Evolutionary conservation across 176 grass and related monocot genomes (phyloP), one percentile per base, ranked within the genome.

Genomic region (Panicum miliaceum): DNA sequence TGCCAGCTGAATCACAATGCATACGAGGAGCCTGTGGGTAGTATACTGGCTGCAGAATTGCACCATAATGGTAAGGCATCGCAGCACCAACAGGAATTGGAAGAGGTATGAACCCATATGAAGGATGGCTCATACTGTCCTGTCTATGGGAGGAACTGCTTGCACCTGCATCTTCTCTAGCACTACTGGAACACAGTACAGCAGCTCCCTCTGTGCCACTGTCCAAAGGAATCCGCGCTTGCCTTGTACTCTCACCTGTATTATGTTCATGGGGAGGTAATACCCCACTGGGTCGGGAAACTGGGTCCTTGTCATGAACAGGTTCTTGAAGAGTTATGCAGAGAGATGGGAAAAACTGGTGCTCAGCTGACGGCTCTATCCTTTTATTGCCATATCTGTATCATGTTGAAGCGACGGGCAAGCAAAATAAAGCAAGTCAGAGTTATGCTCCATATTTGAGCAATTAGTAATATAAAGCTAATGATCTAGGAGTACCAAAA

Each of bases 341-440:
- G 59, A 86, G 65, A 57, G 87, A 72, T 37, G 89, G 91, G 57
- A 66, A 54, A 66, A 78, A 87, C 9, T 82, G 84, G 62, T 73
- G 74, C 64, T 85, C 68, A 42, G 68, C 59, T 90, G 93, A 88
- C 46, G 80, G 40, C 52, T 86, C 86, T 43, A 88, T 81, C 78
- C 73, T 89, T 77, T 84, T 96, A 85, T 95, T 83, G 50, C 88
- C 88, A 84, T 99, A 99, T 86, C 93, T 99, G 88, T 80, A 70
- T 37, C 16, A 74, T 85, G 54, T 82, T 64, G 25, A 65, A 40
- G 83, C 47, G 9, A 74, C 53, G 23, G 76, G n/a, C 64, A 85
- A 50, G 54, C 27, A 82, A 60, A 85, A 85, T 38, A 60, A 56
- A 73, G n/a, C 11, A 34, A 78, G 29, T 63, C 47, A 85, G 69